Percentiles rank a stretch among this genome's conserved stretches.
Conservation (phyloP, 2,329 filamentous ascomycete species). For the Waltergamsia citrina region DNA sequence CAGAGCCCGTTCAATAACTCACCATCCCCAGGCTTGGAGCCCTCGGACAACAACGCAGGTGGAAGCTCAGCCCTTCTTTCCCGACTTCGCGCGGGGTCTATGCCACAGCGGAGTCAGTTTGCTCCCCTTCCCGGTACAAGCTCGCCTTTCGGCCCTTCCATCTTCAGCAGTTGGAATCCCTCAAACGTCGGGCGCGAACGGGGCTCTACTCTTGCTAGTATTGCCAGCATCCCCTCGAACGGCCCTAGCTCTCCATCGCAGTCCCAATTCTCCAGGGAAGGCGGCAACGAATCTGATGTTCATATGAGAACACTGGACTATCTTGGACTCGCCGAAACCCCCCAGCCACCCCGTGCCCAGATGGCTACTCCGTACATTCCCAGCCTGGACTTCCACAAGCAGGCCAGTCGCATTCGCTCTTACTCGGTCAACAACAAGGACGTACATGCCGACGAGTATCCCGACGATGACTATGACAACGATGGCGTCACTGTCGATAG, state of each 20-base stretch:
- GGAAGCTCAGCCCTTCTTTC: slow-evolving; percentile 69
- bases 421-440: slow-evolving; percentile 99
- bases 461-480: slow-evolving; percentile 34
- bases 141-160: slow-evolving; percentile 76
- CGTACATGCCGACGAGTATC: slow-evolving; percentile 85
- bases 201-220: slow-evolving; percentile 73
- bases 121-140: slow-evolving; percentile 40
- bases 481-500: slow-evolving; percentile 35
- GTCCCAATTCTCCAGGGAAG: slow-evolving; percentile 79
- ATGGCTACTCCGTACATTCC: slow-evolving; percentile 68
- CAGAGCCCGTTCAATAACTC: slow-evolving; percentile 75
- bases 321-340: slow-evolving; percentile 86
- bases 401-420: slow-evolving; percentile 82
- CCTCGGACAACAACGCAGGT: slow-evolving; percentile 31
- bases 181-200: slow-evolving; percentile 60
- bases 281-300: slow-evolving; percentile 77
- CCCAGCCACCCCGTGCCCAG: slow-evolving; percentile 67
- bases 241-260: slow-evolving; percentile 80
- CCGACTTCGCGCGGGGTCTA: slow-evolving; percentile 81
- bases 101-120: slow-evolving; percentile 78
- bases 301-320: slow-evolving; percentile 89
- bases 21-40: slow-evolving; percentile 43
- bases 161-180: slow-evolving; percentile 83
- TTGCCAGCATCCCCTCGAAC: slow-evolving; percentile 83
- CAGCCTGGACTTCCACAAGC: slow-evolving; percentile 66